phyloP scores from a whole-genome alignment of 2,329 filamentous ascomycete genomes.

The Hypoxylon sp. region DNA sequence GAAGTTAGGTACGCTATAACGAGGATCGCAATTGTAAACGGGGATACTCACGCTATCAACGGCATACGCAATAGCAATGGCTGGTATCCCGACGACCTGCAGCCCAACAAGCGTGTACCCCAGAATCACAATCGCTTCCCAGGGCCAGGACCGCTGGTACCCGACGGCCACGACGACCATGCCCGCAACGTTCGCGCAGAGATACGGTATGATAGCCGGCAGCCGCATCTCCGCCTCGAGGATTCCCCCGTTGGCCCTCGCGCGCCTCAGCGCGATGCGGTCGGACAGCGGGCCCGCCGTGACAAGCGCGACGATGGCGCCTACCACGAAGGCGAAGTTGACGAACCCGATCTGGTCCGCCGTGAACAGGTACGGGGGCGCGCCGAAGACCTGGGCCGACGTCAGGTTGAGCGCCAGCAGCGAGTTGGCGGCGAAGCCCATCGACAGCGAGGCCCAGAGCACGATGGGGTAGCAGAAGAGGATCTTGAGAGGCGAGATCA shows the following conservation, averaged over 20 bases:
- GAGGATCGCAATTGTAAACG: neutral
- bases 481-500: conserved; percentile 48
- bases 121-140: conserved; percentile 60
- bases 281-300: conserved; percentile 60
- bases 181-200: conserved; percentile 57
- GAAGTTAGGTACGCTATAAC: no score
- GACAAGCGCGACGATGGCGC: conserved; percentile 55
- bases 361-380: conserved; percentile 60
- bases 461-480: conserved; percentile 50
- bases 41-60: conserved; percentile 60
- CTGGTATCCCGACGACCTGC: conserved; percentile 63
- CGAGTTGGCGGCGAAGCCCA: conserved; percentile 51
- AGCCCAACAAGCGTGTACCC: conserved; percentile 56
- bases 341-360: conserved; percentile 60
- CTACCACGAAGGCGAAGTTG: conserved; percentile 60
- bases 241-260: conserved; percentile 57
- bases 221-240: conserved; percentile 62
- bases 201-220: conserved; percentile 57
- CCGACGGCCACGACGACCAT: conserved; percentile 61
- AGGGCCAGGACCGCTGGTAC: conserved; percentile 60
- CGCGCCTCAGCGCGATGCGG: conserved; percentile 55
- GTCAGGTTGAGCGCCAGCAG: conserved; percentile 65
- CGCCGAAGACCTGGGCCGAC: conserved; percentile 60
- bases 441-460: conserved; percentile 46
- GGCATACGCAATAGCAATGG: conserved; percentile 68